These are phyloP conservation scores for Camellia sinensis DNA, from an alignment of 148 eudicot genomes.

Conservation along the genomic window DNA sequence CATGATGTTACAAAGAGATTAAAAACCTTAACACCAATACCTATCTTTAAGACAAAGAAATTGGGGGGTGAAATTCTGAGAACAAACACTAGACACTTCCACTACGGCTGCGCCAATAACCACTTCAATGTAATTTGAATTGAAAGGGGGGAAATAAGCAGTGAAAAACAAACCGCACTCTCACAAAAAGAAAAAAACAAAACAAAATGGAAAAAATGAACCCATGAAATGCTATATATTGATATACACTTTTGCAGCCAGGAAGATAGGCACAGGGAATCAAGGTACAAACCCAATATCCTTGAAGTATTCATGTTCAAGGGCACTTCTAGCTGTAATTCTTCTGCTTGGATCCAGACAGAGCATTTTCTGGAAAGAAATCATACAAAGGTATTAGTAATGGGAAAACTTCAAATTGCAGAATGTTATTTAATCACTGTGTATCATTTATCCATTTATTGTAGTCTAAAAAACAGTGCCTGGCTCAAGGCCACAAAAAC, in stretches of 20 bases:
- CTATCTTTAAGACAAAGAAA: not conserved
- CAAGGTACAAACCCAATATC: slow-evolving; percentile 68
- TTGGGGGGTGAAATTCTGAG: not conserved
- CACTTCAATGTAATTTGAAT: slow-evolving; percentile 13
- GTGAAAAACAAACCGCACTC: slow-evolving; percentile 15
- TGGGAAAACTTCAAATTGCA: not conserved
- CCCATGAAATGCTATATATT: slow-evolving; percentile 18
- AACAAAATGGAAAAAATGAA: not conserved
- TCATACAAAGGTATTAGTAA: not conserved
- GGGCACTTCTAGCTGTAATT: slow-evolving; percentile 85
- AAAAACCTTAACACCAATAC: not conserved
- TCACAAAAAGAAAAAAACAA: not conserved
- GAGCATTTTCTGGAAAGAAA: slow-evolving; percentile 80
- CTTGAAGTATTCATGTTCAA: slow-evolving; percentile 91
- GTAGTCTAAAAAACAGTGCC: not conserved
- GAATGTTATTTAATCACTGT: not conserved
- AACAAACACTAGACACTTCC: slow-evolving; percentile 6
- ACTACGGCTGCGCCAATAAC: slow-evolving; percentile 11
- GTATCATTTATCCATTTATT: not conserved
- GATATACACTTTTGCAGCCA: slow-evolving; percentile 21
- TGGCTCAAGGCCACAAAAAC: not conserved
- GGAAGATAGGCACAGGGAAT: slow-evolving; percentile 18
- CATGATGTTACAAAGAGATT: slow-evolving; percentile 9
- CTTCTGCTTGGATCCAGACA: slow-evolving; percentile 87
- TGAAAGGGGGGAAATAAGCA: slow-evolving; percentile 3